A percentile compares a stretch with the other conserved stretches of the same genome.
phyloP scores from a whole-genome alignment of 2,329 filamentous ascomycete genomes.

The Neofusicoccum ribis region DNA sequence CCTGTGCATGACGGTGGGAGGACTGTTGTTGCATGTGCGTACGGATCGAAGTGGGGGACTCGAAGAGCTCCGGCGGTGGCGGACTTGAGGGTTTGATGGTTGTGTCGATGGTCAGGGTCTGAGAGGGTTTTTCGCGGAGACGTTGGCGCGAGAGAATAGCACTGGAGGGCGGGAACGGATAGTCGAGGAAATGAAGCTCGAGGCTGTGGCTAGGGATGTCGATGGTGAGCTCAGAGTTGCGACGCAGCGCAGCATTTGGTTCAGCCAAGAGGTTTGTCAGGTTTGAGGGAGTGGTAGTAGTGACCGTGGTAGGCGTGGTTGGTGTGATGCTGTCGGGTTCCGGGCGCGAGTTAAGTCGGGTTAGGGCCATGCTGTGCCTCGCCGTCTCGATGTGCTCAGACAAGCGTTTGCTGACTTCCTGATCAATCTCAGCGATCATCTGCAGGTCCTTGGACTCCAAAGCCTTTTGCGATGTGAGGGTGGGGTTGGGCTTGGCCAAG shows the following conservation, averaged over 20 bases:
- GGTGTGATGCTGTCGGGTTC: background rate
- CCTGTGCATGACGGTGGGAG: constrained; percentile 21
- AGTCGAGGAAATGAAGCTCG: background rate
- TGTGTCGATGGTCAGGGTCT: constrained; percentile 9
- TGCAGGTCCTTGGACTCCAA: background rate
- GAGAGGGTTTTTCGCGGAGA: constrained; percentile 7
- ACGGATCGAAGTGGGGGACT: constrained; percentile 9
- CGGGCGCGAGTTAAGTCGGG: background rate
- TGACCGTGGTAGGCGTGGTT: background rate
- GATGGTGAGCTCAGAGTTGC: background rate
- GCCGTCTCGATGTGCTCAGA: background rate
- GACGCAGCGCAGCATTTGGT: background rate
- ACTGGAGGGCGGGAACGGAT: background rate
- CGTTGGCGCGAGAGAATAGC: background rate
- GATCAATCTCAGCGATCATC: background rate
- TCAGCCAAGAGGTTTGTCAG: background rate
- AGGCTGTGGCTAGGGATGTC: background rate
- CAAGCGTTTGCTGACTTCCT: background rate
- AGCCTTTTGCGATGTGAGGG: background rate
- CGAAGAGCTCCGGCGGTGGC: constrained; percentile 3
- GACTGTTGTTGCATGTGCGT: constrained; percentile 8
- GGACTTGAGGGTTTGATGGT: background rate
- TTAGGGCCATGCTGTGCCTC: background rate
- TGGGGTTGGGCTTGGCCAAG: background rate
- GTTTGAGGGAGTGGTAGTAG: background rate